Base-by-base conservation (phyloP, 768 basidiomycete species). In the Mycena kentingensis region DNA sequence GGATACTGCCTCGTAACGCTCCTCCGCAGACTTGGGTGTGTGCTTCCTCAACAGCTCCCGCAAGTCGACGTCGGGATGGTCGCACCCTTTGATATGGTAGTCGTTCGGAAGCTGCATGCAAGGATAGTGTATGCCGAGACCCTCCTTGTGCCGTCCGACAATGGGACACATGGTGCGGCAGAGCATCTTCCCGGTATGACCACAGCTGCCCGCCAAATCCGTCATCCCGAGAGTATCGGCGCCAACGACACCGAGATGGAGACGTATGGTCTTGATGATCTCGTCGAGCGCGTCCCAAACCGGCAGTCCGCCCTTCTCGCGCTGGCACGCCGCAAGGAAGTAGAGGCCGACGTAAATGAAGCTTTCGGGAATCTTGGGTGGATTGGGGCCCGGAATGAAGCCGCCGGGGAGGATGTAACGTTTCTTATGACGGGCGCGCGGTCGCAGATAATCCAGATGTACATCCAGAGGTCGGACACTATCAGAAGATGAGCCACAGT, bases 381-480 rank as follows among this genome's bases (percentile, higher is more conserved):
- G 69, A 1, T 69, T 63, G 0, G 65, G 72, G 0, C 74, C 70
- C 12, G 65, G 67, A 19, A 70, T 63, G 13, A 70, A 38, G 0
- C 62, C 52, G 10, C 65, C 65, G 31, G 68, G 70, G 43, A 72
- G 45, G 5, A 74, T 57, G 44, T 56, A 46, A 2, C 28, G n/a
- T 36, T 70, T 72, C 37, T 69, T 68, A 54, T 68, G 71, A 0
- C 65, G 58, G 67, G 70, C 0, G 57, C 32, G 1, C 64, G 57
- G 38, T 66, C 61, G 1, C 67, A 5, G 1, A 76, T 36, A 0
- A 72, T 46, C 66, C 68, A 72, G 0, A 75, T 67, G 62, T 46
- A 44, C 1, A 55, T 55, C 54, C 54, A 55, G 31, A 43, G 46
- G 6, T 55, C 54, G 1, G 54, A 55, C 6, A 15, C 18, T 46